Conservation (phyloP, 1,284 basidiomycete species). For the Fistulinella cinereoalba region DNA sequence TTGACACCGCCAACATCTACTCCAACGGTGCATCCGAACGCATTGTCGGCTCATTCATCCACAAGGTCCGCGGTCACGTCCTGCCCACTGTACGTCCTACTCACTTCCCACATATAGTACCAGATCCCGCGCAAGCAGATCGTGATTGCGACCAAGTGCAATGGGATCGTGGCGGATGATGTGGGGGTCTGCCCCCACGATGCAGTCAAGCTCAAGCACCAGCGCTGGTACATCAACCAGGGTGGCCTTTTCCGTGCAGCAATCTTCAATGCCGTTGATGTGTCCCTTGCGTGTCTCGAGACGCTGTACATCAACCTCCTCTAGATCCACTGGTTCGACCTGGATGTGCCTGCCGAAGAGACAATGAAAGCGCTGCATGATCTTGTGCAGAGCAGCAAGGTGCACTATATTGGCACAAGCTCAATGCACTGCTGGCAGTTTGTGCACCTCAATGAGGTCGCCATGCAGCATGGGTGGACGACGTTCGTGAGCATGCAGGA, state of each 20-base stretch:
- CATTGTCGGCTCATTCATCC: slow-evolving; percentile 52
- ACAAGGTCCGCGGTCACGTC: slow-evolving; percentile 30
- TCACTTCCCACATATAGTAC: slow-evolving; percentile 33
- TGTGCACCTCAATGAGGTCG: slow-evolving; percentile 40
- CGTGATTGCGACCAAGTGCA: slow-evolving; percentile 45
- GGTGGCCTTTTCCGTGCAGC: slow-evolving; percentile 41
- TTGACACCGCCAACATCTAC: slow-evolving; percentile 59
- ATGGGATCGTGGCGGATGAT: slow-evolving; percentile 21
- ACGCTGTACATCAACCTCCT: slow-evolving; percentile 48
- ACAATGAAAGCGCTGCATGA: slow-evolving; percentile 49
- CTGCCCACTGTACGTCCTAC: not conserved
- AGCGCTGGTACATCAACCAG: slow-evolving; percentile 43
- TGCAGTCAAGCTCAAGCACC: slow-evolving; percentile 13
- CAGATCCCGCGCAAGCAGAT: slow-evolving; percentile 55
- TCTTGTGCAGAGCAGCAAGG: slow-evolving; percentile 41
- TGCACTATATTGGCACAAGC: slow-evolving; percentile 46
- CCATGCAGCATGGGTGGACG: slow-evolving; percentile 37
- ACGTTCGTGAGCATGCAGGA: slow-evolving; percentile 41
- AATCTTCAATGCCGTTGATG: slow-evolving; percentile 47
- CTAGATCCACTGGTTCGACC: slow-evolving; percentile 44
- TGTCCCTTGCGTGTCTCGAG: slow-evolving; percentile 40
- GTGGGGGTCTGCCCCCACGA: not conserved
- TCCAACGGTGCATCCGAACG: slow-evolving; percentile 49
- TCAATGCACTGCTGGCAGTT: slow-evolving; percentile 46
- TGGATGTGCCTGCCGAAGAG: slow-evolving; percentile 36